Base-by-base conservation (phyloP, 768 basidiomycete genomes). In the Suillus subaureus region DNA sequence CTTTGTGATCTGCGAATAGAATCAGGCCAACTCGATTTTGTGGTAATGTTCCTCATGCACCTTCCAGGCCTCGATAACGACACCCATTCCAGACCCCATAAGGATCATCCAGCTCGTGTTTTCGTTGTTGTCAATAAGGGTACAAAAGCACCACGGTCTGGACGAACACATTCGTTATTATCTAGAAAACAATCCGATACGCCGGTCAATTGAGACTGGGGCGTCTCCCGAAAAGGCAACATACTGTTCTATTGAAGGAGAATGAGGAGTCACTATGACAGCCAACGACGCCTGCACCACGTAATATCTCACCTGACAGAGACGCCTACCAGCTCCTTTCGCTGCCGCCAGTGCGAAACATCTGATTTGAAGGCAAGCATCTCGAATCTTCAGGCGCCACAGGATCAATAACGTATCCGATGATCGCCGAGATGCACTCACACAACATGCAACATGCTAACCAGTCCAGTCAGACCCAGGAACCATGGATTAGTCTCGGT, bases 21-120 rank as follows among this genome's bases (percentile, higher is more conserved):
- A n/a, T 60, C 15, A 60, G 58, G 40, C 28, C 26, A 42, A 31
- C 26, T 26, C 62, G 37, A 67, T 33, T 35, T n/a, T 61, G 18
- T 28, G 39, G 26, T 1, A 61, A 65, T 61, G 54, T 64, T 63
- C 69, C 51, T 33, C 28, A 43, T 80, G 63, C 65, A 88, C 91
- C 89, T 98, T 98, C 96, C 96, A 98, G 2, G 93, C 95, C 78
- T 98, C 97, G 64, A 94, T 87, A 37, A 93, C 70, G 51, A 93
- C 85, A 51, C 93, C 92, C 75, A 88, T 85, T 12, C 92, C 93
- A 63, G 92, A 93, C 5, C 92, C 90, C 76, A 95, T 85, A 31
- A 98, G 84, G 76, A 99, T 98, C 94, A 98, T 98, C 91, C 94
- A 97, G 72, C 91, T 94, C 37, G 97, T 99, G 75, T 98, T 93